phyloP scores from a whole-genome alignment of 139 green algal species.

The Dunaliella sp. region DNA sequence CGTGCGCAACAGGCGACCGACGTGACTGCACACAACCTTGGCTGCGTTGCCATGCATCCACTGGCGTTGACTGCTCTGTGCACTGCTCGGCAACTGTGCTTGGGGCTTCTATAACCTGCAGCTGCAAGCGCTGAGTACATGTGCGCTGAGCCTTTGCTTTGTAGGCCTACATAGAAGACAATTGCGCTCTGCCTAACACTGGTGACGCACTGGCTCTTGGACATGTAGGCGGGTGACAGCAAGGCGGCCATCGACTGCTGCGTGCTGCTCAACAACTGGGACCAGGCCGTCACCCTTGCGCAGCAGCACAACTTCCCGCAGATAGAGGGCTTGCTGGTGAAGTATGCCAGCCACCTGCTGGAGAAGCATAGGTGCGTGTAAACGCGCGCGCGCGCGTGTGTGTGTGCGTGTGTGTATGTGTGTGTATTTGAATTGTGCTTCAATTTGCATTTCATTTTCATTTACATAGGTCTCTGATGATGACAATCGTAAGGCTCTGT shows the following conservation, averaged over 20 bases:
- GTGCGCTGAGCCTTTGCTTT: too few species aligned
- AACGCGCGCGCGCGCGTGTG: not conserved
- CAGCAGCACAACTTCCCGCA: slow-evolving; percentile 55
- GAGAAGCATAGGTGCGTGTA: slow-evolving; percentile 54
- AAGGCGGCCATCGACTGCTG: slow-evolving; percentile 79
- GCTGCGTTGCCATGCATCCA: too few species aligned
- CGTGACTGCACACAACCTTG: too few species aligned
- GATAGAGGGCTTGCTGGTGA: slow-evolving; percentile 68
- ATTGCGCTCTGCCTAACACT: too few species aligned
- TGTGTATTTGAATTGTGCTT: not conserved
- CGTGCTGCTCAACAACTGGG: slow-evolving; percentile 82
- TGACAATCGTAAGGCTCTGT: too few species aligned
- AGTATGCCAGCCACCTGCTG: slow-evolving; percentile 74
- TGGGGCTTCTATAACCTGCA: too few species aligned
- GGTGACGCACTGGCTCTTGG: too few species aligned
- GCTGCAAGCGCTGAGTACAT: too few species aligned
- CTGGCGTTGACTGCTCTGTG: too few species aligned
- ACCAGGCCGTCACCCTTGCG: slow-evolving; percentile 68
- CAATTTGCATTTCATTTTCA: not conserved
- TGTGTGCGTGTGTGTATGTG: not conserved
- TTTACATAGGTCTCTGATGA: not conserved
- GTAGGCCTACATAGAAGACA: too few species aligned
- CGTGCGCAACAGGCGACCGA: too few species aligned
- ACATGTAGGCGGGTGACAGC: slow-evolving; percentile 54
- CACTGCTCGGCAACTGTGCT: too few species aligned